Base-by-base conservation (phyloP, 2,329 filamentous ascomycete genomes). In the Aspergillus ibericus region DNA sequence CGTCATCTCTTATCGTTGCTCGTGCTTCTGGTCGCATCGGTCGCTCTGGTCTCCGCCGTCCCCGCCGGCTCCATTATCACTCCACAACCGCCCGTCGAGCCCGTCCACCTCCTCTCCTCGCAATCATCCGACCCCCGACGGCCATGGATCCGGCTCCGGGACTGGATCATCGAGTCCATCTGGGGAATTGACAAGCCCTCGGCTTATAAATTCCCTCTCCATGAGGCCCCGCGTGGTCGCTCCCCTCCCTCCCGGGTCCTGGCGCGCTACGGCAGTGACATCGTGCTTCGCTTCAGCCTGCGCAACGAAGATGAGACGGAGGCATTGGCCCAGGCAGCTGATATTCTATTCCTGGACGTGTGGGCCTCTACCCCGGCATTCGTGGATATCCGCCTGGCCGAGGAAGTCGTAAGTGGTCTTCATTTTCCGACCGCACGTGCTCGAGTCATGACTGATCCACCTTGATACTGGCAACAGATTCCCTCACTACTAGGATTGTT, bases 261-360 rank as follows among this genome's bases (percentile, higher is more conserved):
- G 29, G 77, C 81, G 32, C 78, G 80, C 59, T 96, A 96, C 72
- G 85, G 86, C 61, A 85, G 89, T 62, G 88, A 97, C 74, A 82
- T 96, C n/a, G 92, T 99, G 15, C 79, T 98, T 62, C 88, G 95
- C 38, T 97, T 98, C 82, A 91, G 89, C 69, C 79, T 97, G 56
- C 87, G 83, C 61, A 87, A 84, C 25, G 75, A 81, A 3, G 82
- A 86, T 18, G 90, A 96, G 70, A 88, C 90, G 59, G 76, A 78
- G 34, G 88, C 88, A 1, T 79, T 96, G 56, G 83, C 87, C n/a
- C 84, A 89, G 57, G 92, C 91, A 3, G 83, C 88, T 0, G 83
- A 89, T 60, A 85, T 86, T 16, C 83, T 97, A 22, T 89, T 95
- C 67, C 81, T 98, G 42, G 95, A 99, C 71, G 85, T 98, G 1